Base-by-base conservation (phyloP, 2,329 filamentous ascomycete genomes). In the Fusarium nanum region DNA sequence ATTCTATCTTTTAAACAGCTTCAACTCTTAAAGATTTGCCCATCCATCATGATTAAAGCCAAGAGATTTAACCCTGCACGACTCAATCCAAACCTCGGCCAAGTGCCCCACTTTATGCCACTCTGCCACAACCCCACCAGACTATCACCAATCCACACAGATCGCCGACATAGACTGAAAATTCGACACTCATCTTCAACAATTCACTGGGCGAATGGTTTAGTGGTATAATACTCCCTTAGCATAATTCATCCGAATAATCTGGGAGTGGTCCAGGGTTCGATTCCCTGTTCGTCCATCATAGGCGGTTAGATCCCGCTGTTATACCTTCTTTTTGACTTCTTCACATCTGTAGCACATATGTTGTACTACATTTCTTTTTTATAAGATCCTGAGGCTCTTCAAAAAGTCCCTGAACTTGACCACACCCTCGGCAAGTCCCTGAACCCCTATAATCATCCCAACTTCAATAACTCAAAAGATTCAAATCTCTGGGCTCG, bases 141-240 rank as follows among this genome's bases (percentile, higher is more conserved):
- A 50, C 64, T 42, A 57, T 66, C 56, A 46, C 37, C 28, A 44
- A 42, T 53, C n/a, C 37, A 25, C 18, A 9, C 32, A 40, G 7
- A 22, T 3, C 0, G 4, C 52, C 52, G 9, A 52, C 23, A 67
- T 70, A 67, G 2, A 8, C 7, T 4, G 7, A 12, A 63, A 67
- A 58, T 48, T 7, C 1, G 7, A 2, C 0, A 1, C 0, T 0
- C 0, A 0, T 23, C 3, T 4, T 18, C 41, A 70, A 61, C 60
- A 66, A 50, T 47, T 14, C 14, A 22, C 45, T 63, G 75, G 75
- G 75, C 75, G 75, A 74, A 76, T 77, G 75, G 75, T 76, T 76
- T 77, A 77, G 75, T 77, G 75, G 75, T 77, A 77, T 77, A 75
- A 76, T 76, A 74, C 75, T 76, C 73, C 74, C 75, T 77, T 77